These are phyloP conservation scores for Trametes cinnabarina DNA, from an alignment of 768 basidiomycete genomes.

Conservation along the genomic window DNA sequence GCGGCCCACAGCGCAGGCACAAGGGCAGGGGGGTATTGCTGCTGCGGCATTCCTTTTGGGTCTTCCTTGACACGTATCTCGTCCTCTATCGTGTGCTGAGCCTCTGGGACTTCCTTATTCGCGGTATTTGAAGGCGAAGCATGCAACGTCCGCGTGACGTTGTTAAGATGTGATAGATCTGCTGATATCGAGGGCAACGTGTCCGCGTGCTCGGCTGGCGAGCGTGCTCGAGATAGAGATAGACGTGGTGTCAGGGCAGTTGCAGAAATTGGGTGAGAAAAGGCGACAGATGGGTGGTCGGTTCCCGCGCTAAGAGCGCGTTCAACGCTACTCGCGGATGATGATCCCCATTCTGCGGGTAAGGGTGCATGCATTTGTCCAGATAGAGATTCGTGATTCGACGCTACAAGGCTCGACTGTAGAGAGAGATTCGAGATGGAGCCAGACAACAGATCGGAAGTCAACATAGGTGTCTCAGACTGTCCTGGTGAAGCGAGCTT, in stretches of 20 bases:
- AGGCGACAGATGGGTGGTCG: background rate
- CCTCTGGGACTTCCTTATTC: background rate
- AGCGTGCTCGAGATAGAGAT: background rate
- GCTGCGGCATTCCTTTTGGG: background rate
- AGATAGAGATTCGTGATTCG: too few species aligned
- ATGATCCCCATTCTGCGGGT: background rate
- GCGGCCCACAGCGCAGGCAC: constrained; percentile 22
- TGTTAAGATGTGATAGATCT: constrained; percentile 1
- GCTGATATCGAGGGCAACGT: background rate
- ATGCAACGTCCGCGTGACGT: background rate
- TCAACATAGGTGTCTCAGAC: background rate
- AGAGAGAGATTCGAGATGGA: background rate
- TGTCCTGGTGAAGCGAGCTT: background rate
- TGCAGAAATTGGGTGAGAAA: background rate
- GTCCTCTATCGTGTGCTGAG: background rate
- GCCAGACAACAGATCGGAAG: background rate
- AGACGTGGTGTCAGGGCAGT: background rate
- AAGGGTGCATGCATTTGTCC: too few species aligned
- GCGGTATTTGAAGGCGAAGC: background rate
- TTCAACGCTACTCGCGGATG: background rate
- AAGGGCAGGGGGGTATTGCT: background rate
- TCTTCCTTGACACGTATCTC: background rate
- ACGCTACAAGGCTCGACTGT: too few species aligned
- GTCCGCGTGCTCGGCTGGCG: background rate
- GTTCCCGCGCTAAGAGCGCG: background rate